Conservation (phyloP, 306 rosid genomes). For the Morella rubra region DNA sequence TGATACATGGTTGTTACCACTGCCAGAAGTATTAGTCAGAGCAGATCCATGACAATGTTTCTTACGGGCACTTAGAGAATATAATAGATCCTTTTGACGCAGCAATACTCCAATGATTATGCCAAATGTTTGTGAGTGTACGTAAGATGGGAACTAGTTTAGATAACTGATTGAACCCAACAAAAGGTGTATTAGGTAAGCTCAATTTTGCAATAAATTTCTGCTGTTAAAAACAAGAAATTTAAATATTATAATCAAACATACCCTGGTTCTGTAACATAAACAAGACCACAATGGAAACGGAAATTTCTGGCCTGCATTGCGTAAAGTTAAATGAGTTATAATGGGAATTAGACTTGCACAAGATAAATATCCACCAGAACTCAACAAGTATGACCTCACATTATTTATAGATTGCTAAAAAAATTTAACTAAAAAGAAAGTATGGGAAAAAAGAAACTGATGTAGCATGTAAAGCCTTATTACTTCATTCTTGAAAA, state of each 20-base stretch:
- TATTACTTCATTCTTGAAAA: neutral
- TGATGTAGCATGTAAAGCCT: neutral
- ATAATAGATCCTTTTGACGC: too few species aligned
- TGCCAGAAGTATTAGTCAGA: too few species aligned
- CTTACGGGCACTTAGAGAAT: too few species aligned
- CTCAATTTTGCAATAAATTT: neutral
- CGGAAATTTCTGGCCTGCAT: constrained; percentile 96
- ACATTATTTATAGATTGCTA: neutral
- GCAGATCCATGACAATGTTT: too few species aligned
- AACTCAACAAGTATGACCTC: neutral
- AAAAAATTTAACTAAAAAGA: neutral
- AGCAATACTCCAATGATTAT: too few species aligned
- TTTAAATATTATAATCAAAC: constrained; percentile 25
- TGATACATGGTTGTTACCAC: too few species aligned
- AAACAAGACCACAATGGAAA: constrained; percentile 90
- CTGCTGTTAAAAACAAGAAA: neutral
- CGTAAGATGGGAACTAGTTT: too few species aligned
- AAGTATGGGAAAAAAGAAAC: neutral
- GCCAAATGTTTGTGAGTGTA: too few species aligned
- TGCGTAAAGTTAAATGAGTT: constrained; percentile 26
- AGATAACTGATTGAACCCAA: too few species aligned
- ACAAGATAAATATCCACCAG: neutral
- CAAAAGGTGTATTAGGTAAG: neutral
- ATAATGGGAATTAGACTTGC: constrained; percentile 20
- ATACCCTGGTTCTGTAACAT: constrained; percentile 95